phyloP scores from a whole-genome alignment of 2,329 filamentous ascomycete genomes.

The Calonectria pteridis region DNA sequence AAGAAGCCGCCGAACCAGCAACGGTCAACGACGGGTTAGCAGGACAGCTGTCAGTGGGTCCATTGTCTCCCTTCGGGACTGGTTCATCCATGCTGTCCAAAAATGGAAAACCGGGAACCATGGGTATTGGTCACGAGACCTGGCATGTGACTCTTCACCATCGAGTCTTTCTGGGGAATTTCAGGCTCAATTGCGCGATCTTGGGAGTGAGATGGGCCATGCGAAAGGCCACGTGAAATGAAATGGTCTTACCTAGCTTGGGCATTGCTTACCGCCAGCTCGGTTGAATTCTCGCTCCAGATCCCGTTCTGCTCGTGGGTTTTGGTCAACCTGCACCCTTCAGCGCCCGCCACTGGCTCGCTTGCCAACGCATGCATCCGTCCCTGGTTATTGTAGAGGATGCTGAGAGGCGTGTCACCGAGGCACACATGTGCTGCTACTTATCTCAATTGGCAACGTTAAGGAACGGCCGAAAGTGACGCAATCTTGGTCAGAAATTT shows the following conservation, averaged over 20 bases:
- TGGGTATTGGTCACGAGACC: slow-evolving; percentile 34
- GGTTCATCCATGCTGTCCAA: not conserved
- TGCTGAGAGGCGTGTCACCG: not conserved
- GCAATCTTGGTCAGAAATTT: slow-evolving; percentile 9
- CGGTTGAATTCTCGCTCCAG: not conserved
- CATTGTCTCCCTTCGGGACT: not conserved
- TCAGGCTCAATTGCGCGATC: not conserved
- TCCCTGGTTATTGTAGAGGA: not conserved
- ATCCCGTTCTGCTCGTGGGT: not conserved
- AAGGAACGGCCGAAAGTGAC: slow-evolving; percentile 9
- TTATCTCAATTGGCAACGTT: not conserved
- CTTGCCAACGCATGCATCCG: not conserved
- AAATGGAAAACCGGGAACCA: slow-evolving; percentile 12
- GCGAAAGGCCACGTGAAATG: not conserved
- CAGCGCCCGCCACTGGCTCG: not conserved
- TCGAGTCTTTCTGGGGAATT: not conserved
- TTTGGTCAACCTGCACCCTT: not conserved
- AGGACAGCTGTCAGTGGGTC: slow-evolving; percentile 19
- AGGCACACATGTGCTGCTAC: not conserved
- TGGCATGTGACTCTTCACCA: slow-evolving; percentile 34
- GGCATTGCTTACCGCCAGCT: not conserved
- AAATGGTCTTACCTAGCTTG: not conserved
- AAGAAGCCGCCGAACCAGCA: slow-evolving; percentile 1
- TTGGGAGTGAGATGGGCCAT: not conserved
- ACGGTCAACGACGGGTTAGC: slow-evolving; percentile 4